A percentile compares a stretch with the other conserved stretches of the same genome.
These are phyloP conservation scores for Apocynum venetum DNA, from an alignment of 257 asterid species.

Conservation along the genomic window DNA sequence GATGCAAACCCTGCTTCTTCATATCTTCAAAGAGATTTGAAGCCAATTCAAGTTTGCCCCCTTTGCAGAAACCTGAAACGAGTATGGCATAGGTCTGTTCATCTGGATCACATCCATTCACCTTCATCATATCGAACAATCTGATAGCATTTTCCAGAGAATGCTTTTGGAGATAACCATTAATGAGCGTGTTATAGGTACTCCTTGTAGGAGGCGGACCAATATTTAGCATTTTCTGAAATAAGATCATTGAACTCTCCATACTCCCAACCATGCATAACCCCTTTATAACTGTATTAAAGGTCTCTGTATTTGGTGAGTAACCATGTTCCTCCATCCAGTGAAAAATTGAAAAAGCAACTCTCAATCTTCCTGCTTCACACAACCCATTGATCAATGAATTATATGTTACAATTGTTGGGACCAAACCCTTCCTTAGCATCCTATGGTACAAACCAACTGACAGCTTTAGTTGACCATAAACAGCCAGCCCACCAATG, in stretches of 20 bases:
- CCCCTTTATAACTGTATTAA: slow-evolving; percentile 68
- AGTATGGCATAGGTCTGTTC: slow-evolving; percentile 73
- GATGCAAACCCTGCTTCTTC: slow-evolving; percentile 66
- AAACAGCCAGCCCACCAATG: slow-evolving; percentile 67
- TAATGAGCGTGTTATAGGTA: slow-evolving; percentile 73
- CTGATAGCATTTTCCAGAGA: slow-evolving; percentile 65
- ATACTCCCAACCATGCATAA: slow-evolving; percentile 53
- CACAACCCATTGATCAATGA: slow-evolving; percentile 58
- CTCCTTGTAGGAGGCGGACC: slow-evolving; percentile 66
- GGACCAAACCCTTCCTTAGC: slow-evolving; percentile 63
- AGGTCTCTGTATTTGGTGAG: slow-evolving; percentile 51
- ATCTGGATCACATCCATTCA: slow-evolving; percentile 68
- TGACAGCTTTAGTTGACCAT: slow-evolving; percentile 56
- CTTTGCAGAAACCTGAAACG: slow-evolving; percentile 70
- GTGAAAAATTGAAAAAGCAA: slow-evolving; percentile 47
- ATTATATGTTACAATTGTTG: slow-evolving; percentile 68
- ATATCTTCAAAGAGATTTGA: slow-evolving; percentile 63
- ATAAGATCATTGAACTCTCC: slow-evolving; percentile 67
- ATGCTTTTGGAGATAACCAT: slow-evolving; percentile 51
- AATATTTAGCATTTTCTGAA: slow-evolving; percentile 61
- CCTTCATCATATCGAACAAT: slow-evolving; percentile 80
- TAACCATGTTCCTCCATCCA: slow-evolving; percentile 61
- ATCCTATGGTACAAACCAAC: slow-evolving; percentile 84
- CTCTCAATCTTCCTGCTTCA: slow-evolving; percentile 41
- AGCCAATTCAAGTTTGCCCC: slow-evolving; percentile 53